Evolutionary conservation across 2,329 filamentous ascomycete genomes (phyloP), one percentile per base, ranked within the genome.

Genomic region (Fusarium subglutinans): DNA sequence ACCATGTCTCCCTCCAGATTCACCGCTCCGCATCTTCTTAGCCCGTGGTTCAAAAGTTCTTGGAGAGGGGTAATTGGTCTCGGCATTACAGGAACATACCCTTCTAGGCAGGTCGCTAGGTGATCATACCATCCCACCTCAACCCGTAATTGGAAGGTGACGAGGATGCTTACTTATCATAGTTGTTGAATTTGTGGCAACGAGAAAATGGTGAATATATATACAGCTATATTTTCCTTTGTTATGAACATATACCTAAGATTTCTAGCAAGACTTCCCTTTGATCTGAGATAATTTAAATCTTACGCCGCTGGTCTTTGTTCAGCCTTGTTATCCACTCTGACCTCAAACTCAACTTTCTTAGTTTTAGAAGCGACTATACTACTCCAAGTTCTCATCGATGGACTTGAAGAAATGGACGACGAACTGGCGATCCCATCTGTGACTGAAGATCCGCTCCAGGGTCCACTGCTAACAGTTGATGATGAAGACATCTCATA

Each of bases 51-150:
- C n/a, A 37, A 40, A 55, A n/a, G 33, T 30, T 41, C 50, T 22
- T n/a, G 10, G 22, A 28, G 56, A 69, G 66, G 66, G 64, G 64
- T 63, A 69, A 63, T 7, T 1, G 2, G 35, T 14, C 48, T 69
- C 33, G 48, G 48, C 17, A 33, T 14, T 20, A 1, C 24, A 43
- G 43, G 26, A 26, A 47, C n/a, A 38, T 62, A 7, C 66, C 44
- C n/a, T 15, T 69, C n/a, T 63, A 44, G 66, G 66, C 50, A 69
- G 65, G 57, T 69, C 33, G 30, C 6, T 37, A 1, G 37, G 2
- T 24, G 37, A 68, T 63, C 47, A 20, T 35, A 26, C 11, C 35
- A 20, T 40, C 30, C 11, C 13, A 26, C 7, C 2, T 15, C 5
- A 15, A 44, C 4, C 63, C 47, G 10, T 10, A 2, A 60, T n/a